Evolutionary conservation across 306 rosid genomes (phyloP).

Genomic region (Fragaria iinumae): DNA sequence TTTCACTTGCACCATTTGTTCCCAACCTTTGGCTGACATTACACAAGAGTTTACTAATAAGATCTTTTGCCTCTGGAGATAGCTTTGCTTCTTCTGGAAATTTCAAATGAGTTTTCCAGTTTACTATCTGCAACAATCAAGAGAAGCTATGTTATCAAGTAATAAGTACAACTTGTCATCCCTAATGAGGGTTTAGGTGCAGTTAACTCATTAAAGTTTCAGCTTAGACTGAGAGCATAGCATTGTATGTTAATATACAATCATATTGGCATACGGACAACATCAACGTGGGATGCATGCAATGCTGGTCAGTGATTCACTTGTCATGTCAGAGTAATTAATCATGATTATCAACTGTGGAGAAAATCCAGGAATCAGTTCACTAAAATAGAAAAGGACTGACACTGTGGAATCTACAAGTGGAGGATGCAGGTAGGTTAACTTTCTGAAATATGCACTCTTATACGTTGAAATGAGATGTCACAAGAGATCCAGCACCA

Average conservation of each 20-base stretch:
- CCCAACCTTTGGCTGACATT: conserved; percentile 87
- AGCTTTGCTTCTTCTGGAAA: conserved; percentile 94
- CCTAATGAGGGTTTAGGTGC: neutral
- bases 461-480: neutral
- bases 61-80: conserved; percentile 81
- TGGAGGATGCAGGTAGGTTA: conserved; percentile 9
- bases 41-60: conserved; percentile 79
- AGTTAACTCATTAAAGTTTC: neutral
- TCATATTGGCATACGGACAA: neutral
- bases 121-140: conserved; percentile 64
- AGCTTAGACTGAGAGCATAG: neutral
- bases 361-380: neutral
- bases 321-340: neutral
- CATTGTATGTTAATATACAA: neutral
- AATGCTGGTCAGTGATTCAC: neutral
- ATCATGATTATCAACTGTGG: neutral
- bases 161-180: conserved; percentile 1
- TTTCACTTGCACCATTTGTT: conserved; percentile 79
- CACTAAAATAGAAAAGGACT: neutral
- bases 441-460: conserved; percentile 13
- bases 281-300: neutral
- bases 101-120: conserved; percentile 92
- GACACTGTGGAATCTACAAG: neutral
- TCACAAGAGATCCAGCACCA: neutral
- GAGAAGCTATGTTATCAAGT: neutral